A percentile compares a stretch with the other conserved stretches of the same genome.
phyloP scores from a whole-genome alignment of 179 eudicot genomes.

The Drosera spatulata region DNA sequence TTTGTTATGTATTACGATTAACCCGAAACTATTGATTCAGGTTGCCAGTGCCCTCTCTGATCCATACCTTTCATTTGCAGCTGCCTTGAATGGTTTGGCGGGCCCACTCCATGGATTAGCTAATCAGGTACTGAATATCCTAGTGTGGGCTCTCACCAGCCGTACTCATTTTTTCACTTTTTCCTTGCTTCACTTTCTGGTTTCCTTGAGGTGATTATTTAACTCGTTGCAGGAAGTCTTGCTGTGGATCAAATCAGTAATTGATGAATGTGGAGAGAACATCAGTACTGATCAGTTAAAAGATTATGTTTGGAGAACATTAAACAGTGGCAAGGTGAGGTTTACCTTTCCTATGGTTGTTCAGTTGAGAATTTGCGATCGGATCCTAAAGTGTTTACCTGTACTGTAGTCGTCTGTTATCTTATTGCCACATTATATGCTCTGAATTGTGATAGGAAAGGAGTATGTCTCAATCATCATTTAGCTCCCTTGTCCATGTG shows the following conservation, averaged over 20 bases:
- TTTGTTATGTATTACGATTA: too few relatives aligned
- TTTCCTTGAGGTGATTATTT: background rate
- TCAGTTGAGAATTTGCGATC: too few relatives aligned
- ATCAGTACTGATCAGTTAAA: constrained; percentile 68
- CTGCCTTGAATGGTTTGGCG: constrained; percentile 95
- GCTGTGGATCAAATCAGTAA: constrained; percentile 94
- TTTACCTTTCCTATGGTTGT: background rate
- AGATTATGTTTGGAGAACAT: constrained; percentile 89
- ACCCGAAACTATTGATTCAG: constrained; percentile 19
- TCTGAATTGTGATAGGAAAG: too few relatives aligned
- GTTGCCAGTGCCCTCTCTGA: constrained; percentile 98
- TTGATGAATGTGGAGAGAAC: constrained; percentile 85
- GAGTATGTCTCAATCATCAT: too few relatives aligned
- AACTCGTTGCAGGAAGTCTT: constrained; percentile 71
- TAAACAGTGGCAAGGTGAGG: constrained; percentile 92
- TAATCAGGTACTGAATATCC: constrained; percentile 53
- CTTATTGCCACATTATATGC: too few relatives aligned
- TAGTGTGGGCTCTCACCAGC: too few relatives aligned
- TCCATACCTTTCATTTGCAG: constrained; percentile 97
- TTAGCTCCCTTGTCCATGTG: too few relatives aligned
- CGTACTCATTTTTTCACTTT: too few relatives aligned
- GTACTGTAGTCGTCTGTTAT: too few relatives aligned
- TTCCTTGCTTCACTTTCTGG: background rate
- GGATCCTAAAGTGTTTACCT: too few relatives aligned
- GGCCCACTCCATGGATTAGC: constrained; percentile 99